These are phyloP conservation scores for Trametes gibbosa DNA, from an alignment of 768 basidiomycete species.

Conservation along the genomic window DNA sequence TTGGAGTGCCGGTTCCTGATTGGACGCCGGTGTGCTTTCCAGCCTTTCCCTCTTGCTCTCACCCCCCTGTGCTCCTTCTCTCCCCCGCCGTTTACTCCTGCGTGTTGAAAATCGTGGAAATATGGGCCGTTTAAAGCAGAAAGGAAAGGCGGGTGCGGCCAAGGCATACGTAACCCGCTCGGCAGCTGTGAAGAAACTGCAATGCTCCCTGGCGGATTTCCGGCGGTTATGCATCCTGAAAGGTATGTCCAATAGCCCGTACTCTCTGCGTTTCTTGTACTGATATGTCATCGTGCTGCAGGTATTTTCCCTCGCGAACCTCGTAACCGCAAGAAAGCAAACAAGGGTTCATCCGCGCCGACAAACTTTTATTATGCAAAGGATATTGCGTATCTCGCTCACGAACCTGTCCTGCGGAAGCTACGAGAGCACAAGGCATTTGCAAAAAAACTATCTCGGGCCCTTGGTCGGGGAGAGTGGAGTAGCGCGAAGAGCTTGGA, in stretches of 20 bases:
- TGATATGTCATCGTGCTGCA: conserved; percentile 29
- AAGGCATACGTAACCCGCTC: conserved; percentile 92
- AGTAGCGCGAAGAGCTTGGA: conserved; percentile 90
- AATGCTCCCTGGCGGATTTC: conserved; percentile 96
- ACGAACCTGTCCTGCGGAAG: conserved; percentile 92
- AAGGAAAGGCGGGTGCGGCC: conserved; percentile 88
- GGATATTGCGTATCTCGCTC: conserved; percentile 95
- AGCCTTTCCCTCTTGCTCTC: conserved; percentile 12
- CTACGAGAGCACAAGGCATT: conserved; percentile 97
- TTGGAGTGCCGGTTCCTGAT: conserved; percentile 22
- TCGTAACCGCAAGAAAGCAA: conserved; percentile 84
- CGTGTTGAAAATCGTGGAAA: not conserved
- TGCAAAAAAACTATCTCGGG: conserved; percentile 92
- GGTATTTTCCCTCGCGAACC: conserved; percentile 99
- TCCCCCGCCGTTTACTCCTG: not conserved
- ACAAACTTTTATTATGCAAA: conserved; percentile 98
- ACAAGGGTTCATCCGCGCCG: conserved; percentile 95
- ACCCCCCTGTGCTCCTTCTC: not conserved
- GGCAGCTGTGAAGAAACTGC: conserved; percentile 89
- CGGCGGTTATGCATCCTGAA: conserved; percentile 95
- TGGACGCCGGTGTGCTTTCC: conserved; percentile 14
- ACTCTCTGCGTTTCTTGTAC: conserved; percentile 15
- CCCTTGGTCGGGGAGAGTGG: conserved; percentile 94
- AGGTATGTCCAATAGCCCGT: conserved; percentile 47
- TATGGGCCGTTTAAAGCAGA: conserved; percentile 79